A percentile compares a stretch with the other conserved stretches of the same genome.
These are phyloP conservation scores for Mortierella sp. DNA, from an alignment of 371 early-diverging fungal genomes.

Conservation along the genomic window DNA sequence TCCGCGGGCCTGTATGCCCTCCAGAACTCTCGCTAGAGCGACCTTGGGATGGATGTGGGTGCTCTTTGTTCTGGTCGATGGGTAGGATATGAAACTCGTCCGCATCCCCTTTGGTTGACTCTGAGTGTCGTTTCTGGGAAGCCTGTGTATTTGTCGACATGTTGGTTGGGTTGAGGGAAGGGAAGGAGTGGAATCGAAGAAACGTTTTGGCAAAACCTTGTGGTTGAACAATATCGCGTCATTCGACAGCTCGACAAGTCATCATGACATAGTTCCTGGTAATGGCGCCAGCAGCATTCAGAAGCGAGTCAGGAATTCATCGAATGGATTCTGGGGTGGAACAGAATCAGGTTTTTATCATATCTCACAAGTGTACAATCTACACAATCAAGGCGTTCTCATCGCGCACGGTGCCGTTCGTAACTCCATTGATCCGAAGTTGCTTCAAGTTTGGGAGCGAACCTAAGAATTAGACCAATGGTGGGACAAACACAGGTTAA, in stretches of 20 bases:
- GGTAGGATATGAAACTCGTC: conserved; percentile 46
- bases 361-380: too few relatives aligned
- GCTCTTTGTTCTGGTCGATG: conserved; percentile 41
- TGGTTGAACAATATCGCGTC: too few relatives aligned
- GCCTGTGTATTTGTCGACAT: not conserved
- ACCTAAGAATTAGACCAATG: conserved; percentile 6
- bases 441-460: conserved; percentile 33
- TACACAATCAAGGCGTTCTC: conserved; percentile 25
- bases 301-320: too few relatives aligned
- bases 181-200: not conserved
- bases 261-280: too few relatives aligned
- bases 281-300: too few relatives aligned
- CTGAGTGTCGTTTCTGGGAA: not conserved
- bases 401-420: conserved; percentile 31
- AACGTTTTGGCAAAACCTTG: too few relatives aligned
- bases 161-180: not conserved
- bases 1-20: conserved; percentile 15
- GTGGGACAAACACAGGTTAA: not conserved
- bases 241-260: too few relatives aligned
- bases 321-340: too few relatives aligned
- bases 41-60: conserved; percentile 32
- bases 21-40: conserved; percentile 1
- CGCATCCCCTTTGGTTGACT: conserved; percentile 22
- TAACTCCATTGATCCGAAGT: conserved; percentile 35
- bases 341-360: too few relatives aligned